phyloP scores from a whole-genome alignment of 1,284 basidiomycete genomes.

The Ustilago crameri region DNA sequence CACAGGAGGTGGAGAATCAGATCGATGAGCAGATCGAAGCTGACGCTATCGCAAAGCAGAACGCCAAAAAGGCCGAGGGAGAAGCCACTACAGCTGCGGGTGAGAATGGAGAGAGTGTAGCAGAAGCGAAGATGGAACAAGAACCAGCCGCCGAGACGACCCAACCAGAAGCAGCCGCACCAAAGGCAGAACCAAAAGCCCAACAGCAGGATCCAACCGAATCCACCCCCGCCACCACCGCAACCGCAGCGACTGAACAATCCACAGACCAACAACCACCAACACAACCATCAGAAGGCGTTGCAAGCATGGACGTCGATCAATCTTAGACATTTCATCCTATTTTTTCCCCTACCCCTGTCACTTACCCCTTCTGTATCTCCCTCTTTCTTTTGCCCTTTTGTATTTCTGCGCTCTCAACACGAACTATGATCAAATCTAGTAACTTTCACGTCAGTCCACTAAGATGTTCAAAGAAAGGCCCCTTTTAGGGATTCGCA shows the following conservation, averaged over 20 bases:
- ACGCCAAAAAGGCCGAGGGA: slow-evolving; percentile 7
- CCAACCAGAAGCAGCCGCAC: not conserved
- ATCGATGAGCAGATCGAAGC: slow-evolving; percentile 31
- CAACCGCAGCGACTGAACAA: not conserved
- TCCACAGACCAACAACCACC: not conserved
- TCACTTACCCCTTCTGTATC: not conserved
- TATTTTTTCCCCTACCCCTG: not conserved
- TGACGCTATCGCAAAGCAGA: slow-evolving; percentile 11
- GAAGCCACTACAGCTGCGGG: too few species aligned
- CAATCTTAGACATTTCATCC: not conserved
- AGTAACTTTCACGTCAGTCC: too few species aligned
- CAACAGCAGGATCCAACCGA: not conserved
- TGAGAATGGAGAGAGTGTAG: not conserved
- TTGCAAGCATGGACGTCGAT: slow-evolving; percentile 11
- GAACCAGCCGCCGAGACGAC: too few species aligned
- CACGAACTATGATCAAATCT: too few species aligned
- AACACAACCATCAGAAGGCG: not conserved
- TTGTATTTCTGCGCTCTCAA: not conserved
- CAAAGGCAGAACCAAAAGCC: too few species aligned
- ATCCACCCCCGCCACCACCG: slow-evolving; percentile 1
- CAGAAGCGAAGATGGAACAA: too few species aligned
- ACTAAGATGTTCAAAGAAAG: too few species aligned
- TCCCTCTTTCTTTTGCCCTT: not conserved
- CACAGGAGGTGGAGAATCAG: slow-evolving; percentile 7
- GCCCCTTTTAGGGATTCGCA: too few species aligned